phyloP scores from a whole-genome alignment of 2,329 filamentous ascomycete species.

The Rutstroemia sp. region DNA sequence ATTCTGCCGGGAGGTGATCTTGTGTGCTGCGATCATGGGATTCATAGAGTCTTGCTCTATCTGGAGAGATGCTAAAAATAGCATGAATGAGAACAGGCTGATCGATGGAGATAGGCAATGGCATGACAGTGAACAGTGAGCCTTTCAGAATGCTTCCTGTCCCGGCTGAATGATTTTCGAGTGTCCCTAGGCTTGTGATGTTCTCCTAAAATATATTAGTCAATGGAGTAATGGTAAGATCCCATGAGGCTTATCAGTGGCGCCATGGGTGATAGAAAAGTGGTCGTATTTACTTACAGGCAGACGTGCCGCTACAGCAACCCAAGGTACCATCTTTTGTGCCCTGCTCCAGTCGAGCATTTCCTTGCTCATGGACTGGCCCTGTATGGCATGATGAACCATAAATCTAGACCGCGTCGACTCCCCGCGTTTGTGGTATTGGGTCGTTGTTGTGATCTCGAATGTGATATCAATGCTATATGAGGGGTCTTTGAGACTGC shows the following conservation, averaged over 20 bases:
- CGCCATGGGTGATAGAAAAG: too few relatives aligned
- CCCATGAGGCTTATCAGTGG: too few relatives aligned
- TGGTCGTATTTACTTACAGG: conserved; percentile 8
- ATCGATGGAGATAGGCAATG: conserved; percentile 25
- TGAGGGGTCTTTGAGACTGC: conserved; percentile 1
- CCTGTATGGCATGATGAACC: conserved; percentile 28
- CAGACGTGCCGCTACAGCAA: conserved; percentile 29
- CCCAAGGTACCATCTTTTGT: conserved; percentile 29
- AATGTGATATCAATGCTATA: conserved; percentile 19
- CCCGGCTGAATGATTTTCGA: background rate
- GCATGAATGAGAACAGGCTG: conserved; percentile 32
- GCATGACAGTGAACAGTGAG: conserved; percentile 29
- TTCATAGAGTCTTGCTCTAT: conserved; percentile 27
- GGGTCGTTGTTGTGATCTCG: conserved; percentile 3
- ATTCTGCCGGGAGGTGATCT: conserved; percentile 21
- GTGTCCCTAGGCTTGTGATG: background rate
- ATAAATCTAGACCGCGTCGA: conserved; percentile 12
- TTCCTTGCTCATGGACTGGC: conserved; percentile 13
- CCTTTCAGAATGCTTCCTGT: conserved; percentile 9
- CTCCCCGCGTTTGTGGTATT: conserved; percentile 1
- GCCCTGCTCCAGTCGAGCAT: conserved; percentile 25
- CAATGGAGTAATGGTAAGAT: background rate
- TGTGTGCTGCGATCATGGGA: conserved; percentile 19
- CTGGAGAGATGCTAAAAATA: conserved; percentile 29
- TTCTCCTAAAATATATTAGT: background rate